Conservation (phyloP, 257 asterid genomes). For the Eustoma russellianum region DNA sequence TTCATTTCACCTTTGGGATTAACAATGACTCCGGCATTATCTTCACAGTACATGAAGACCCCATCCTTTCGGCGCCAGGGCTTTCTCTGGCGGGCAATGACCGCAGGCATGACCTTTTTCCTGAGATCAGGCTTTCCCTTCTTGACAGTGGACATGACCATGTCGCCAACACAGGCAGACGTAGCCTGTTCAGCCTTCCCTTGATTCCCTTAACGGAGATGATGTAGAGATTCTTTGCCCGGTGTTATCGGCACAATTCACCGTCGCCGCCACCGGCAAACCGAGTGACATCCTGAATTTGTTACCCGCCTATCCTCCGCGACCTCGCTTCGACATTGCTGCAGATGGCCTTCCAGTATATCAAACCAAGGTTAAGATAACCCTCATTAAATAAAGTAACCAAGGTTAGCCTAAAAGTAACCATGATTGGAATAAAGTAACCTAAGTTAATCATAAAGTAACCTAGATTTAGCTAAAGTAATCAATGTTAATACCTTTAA, state of each 20-base stretch:
- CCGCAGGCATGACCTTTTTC: constrained; percentile 78
- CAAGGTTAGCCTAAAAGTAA: too few species aligned
- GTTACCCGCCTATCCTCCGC: constrained; percentile 64
- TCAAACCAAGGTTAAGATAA: too few species aligned
- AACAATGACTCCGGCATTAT: too few species aligned
- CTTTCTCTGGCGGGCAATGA: constrained; percentile 62
- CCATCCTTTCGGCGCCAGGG: constrained; percentile 86
- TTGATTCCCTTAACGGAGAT: too few species aligned
- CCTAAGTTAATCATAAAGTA: too few species aligned
- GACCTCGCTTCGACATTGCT: constrained; percentile 57
- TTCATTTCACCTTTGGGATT: too few species aligned
- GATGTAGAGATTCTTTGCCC: constrained; percentile 64
- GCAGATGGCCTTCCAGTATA: constrained; percentile 2
- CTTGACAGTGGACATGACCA: constrained; percentile 69
- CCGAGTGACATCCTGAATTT: constrained; percentile 64
- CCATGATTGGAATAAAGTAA: too few species aligned
- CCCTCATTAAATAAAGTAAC: too few species aligned
- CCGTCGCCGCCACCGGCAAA: constrained; percentile 64
- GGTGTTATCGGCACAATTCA: constrained; percentile 60
- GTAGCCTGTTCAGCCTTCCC: constrained; percentile 53
- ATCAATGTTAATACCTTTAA: too few species aligned
- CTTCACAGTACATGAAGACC: constrained; percentile 59
- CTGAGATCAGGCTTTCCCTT: too few species aligned
- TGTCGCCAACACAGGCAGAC: constrained; percentile 59
- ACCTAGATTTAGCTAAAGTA: too few species aligned